Evolutionary conservation across 345 rosid genomes (phyloP).

Genomic region (Populus euphratica): DNA sequence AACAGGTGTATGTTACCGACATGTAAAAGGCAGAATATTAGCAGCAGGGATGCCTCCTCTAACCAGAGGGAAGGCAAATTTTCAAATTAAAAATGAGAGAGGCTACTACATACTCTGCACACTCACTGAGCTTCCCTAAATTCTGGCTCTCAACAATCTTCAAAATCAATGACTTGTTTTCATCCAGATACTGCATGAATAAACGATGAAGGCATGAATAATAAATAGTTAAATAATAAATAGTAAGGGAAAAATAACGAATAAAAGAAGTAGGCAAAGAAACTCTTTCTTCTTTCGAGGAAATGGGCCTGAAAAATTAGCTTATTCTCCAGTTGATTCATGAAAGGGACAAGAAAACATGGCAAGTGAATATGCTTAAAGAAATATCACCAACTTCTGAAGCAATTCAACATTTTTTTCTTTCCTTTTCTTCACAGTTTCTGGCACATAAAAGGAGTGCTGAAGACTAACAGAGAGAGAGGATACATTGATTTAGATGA

Average conservation of each 20-base stretch:
- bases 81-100: neutral
- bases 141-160: slow-evolving; percentile 99
- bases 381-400: neutral
- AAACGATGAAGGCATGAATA: neutral
- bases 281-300: neutral
- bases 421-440: neutral
- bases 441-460: neutral
- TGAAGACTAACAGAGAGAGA: neutral
- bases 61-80: neutral
- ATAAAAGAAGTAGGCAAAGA: neutral
- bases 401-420: neutral
- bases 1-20: neutral
- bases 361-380: neutral
- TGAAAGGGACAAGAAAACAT: too few species aligned
- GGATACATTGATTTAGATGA: neutral
- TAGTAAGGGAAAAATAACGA: neutral
- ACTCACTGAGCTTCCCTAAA: slow-evolving; percentile 85
- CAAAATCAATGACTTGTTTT: slow-evolving; percentile 98
- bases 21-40: neutral
- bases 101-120: slow-evolving; percentile 79
- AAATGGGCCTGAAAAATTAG: neutral
- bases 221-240: neutral
- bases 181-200: slow-evolving; percentile 83
- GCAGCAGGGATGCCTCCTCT: neutral
- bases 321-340: neutral